Percentiles rank a stretch among this genome's conserved stretches.
These are phyloP conservation scores for Curvularia eragrostidis DNA, from an alignment of 2,329 filamentous ascomycete species.

Conservation along the genomic window DNA sequence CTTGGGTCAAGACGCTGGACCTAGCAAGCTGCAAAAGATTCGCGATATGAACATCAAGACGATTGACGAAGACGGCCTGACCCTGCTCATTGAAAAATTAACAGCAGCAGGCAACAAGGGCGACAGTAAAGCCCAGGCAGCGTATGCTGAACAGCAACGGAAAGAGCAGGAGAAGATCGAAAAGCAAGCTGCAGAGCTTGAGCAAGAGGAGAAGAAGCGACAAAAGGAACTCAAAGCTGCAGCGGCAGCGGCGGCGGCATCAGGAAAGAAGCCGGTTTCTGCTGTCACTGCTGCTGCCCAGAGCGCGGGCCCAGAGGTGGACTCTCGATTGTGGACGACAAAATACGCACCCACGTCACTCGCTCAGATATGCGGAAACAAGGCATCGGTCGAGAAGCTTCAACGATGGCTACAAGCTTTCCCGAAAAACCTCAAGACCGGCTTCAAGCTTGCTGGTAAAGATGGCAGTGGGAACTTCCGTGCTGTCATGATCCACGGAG, in stretches of 20 bases:
- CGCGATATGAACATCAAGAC: slow-evolving; percentile 80
- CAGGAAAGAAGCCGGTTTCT: slow-evolving; percentile 48
- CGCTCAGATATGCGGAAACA: slow-evolving; percentile 94
- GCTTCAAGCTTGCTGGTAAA: slow-evolving; percentile 81
- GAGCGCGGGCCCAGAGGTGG: slow-evolving; percentile 32
- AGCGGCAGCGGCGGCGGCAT: slow-evolving; percentile 36
- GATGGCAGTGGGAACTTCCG: slow-evolving; percentile 85
- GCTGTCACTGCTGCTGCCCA: slow-evolving; percentile 31
- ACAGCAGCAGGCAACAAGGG: slow-evolving; percentile 79
- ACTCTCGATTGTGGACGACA: slow-evolving; percentile 76
- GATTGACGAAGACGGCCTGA: slow-evolving; percentile 91
- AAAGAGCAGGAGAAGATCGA: slow-evolving; percentile 84
- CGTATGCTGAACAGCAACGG: slow-evolving; percentile 82
- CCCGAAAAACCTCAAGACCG: slow-evolving; percentile 75
- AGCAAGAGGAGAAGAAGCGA: slow-evolving; percentile 83
- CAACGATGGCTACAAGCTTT: slow-evolving; percentile 87
- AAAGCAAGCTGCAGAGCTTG: slow-evolving; percentile 83
- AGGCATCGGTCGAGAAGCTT: slow-evolving; percentile 85
- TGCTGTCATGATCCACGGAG: slow-evolving; percentile 93
- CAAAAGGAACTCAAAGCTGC: slow-evolving; percentile 56
- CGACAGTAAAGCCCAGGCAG: slow-evolving; percentile 84
- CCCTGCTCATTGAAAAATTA: slow-evolving; percentile 79
- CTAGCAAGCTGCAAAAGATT: slow-evolving; percentile 90
- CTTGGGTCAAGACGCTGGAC: slow-evolving; percentile 87
- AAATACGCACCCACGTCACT: slow-evolving; percentile 91